Conservation (phyloP, 371 early-diverging fungal species). For the Nosema granulosis region DNA sequence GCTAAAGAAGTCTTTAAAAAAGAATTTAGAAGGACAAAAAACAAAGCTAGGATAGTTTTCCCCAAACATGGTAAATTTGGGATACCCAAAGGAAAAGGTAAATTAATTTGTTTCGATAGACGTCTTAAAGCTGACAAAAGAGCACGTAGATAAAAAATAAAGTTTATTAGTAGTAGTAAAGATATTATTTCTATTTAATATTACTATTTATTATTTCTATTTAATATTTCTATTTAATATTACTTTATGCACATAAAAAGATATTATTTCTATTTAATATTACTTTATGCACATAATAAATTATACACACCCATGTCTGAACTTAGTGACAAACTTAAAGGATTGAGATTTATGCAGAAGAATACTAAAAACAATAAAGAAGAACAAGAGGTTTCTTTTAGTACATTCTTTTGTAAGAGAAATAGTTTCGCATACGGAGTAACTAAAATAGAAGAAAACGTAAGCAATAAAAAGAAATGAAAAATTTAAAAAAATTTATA, state of each 20-base stretch:
- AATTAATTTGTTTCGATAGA: constrained; percentile 61
- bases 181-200: background rate
- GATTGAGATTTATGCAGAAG: constrained; percentile 43
- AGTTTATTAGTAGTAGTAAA: too few relatives aligned
- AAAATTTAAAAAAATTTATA: background rate
- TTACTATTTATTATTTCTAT: background rate
- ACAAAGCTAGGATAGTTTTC: constrained; percentile 60
- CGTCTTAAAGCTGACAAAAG: constrained; percentile 66
- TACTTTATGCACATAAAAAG: too few relatives aligned
- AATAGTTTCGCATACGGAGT: background rate
- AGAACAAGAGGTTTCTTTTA: constrained; percentile 27
- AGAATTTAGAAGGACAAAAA: constrained; percentile 54
- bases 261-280: too few relatives aligned
- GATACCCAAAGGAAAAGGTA: constrained; percentile 61
- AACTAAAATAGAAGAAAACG: constrained; percentile 16
- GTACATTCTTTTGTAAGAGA: constrained; percentile 33
- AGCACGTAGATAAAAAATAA: too few relatives aligned
- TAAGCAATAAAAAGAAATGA: background rate
- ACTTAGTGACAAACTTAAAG: constrained; percentile 41
- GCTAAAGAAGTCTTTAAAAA: constrained; percentile 58
- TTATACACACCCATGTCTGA: constrained; percentile 25
- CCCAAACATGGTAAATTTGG: constrained; percentile 47
- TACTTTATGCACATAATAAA: background rate
- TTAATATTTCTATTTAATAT: background rate
- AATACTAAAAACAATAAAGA: constrained; percentile 5